Percentiles rank a stretch among this genome's conserved stretches.
phyloP scores from a whole-genome alignment of 192 early-diverging fungal genomes.

The Backusella sp. region DNA sequence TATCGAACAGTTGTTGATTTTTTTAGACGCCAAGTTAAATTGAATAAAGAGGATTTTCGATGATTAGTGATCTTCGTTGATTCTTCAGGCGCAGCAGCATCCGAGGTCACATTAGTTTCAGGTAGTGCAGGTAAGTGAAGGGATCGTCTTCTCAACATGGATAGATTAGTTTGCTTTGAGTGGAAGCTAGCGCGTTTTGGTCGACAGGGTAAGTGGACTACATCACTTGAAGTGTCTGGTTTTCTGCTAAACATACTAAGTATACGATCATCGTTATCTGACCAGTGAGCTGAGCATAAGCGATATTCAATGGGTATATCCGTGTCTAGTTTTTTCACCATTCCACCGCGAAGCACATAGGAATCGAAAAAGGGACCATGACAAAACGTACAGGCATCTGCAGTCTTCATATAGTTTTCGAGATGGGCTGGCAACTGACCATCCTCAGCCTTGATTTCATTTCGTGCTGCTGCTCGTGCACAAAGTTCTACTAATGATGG shows the following conservation, averaged over 20 bases:
- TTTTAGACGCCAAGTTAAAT: slow-evolving; percentile 2
- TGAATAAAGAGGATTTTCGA: not conserved
- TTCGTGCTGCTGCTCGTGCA: slow-evolving; percentile 57
- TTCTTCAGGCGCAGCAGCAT: not conserved
- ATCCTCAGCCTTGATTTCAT: not conserved
- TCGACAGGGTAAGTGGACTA: not conserved
- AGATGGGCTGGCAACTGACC: slow-evolving; percentile 45
- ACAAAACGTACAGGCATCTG: slow-evolving; percentile 70
- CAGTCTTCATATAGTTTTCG: slow-evolving; percentile 59
- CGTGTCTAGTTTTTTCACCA: slow-evolving; percentile 57
- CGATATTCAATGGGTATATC: slow-evolving; percentile 63
- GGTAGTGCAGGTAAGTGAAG: slow-evolving; percentile 1
- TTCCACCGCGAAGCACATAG: slow-evolving; percentile 57
- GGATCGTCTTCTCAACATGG: slow-evolving; percentile 5
- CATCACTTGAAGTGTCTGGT: not conserved
- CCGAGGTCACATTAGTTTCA: slow-evolving; percentile 1
- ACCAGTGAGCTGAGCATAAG: slow-evolving; percentile 75
- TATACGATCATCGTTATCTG: slow-evolving; percentile 64
- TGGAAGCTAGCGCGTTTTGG: not conserved
- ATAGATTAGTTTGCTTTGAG: slow-evolving; percentile 1
- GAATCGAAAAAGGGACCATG: slow-evolving; percentile 76
- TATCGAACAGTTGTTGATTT: not conserved
- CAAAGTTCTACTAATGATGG: slow-evolving; percentile 75
- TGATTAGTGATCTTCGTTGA: not conserved
- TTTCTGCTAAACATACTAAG: slow-evolving; percentile 48